These are phyloP conservation scores for Artomyces pyxidatus DNA, from an alignment of 768 basidiomycete genomes.

Conservation along the genomic window DNA sequence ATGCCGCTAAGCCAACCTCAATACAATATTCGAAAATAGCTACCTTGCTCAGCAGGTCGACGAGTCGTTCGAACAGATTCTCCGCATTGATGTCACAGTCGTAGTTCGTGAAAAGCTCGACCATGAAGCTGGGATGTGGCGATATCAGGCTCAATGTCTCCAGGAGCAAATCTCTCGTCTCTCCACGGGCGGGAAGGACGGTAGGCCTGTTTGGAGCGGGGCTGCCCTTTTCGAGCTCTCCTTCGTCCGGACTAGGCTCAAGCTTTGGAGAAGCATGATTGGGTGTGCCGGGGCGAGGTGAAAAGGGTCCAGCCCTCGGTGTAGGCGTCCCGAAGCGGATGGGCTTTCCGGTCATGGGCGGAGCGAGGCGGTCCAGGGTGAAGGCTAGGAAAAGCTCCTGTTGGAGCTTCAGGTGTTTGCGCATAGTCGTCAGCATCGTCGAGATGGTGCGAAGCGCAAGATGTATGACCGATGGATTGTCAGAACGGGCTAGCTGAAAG, in stretches of 20 bases:
- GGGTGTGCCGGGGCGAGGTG: constrained; percentile 22
- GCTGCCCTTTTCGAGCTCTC: constrained; percentile 41
- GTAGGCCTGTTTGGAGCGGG: constrained; percentile 30
- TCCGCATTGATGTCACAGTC: constrained; percentile 97
- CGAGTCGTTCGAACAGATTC: constrained; percentile 84
- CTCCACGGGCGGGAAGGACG: constrained; percentile 63
- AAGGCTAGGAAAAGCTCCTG: constrained; percentile 94
- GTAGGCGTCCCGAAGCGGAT: constrained; percentile 16
- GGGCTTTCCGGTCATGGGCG: constrained; percentile 31
- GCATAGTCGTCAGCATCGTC: constrained; percentile 83
- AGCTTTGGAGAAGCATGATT: constrained; percentile 35
- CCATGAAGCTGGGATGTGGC: constrained; percentile 84
- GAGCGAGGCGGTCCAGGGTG: constrained; percentile 82
- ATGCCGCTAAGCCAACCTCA: constrained; percentile 2
- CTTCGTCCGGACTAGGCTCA: constrained; percentile 28
- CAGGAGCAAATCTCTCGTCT: constrained; percentile 83
- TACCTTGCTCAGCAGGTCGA: constrained; percentile 86
- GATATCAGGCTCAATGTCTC: constrained; percentile 81
- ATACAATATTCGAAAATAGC: constrained; percentile 8
- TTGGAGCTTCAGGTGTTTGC: constrained; percentile 81
- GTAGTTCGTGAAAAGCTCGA: constrained; percentile 92
- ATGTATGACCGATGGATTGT: constrained; percentile 73
- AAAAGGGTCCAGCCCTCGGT: constrained; percentile 4
- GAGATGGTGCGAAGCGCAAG: constrained; percentile 78
- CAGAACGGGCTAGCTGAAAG: constrained; percentile 93